Base-by-base conservation (phyloP, 148 eudicot genomes). In the Heliosperma pusillum region DNA sequence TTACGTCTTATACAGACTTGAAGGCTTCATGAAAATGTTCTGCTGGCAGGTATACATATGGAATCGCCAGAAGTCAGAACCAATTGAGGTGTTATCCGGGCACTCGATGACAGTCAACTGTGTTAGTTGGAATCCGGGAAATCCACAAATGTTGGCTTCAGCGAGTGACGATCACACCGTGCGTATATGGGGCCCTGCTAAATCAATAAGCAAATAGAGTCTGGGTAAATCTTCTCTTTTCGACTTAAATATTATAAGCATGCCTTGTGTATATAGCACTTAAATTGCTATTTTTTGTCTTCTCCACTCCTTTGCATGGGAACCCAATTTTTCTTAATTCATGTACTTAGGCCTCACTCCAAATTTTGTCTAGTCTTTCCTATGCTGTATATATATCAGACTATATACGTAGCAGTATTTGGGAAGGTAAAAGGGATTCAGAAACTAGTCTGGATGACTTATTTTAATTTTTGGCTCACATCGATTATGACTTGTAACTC, bases 121-220 rank as follows among this genome's bases (percentile, higher is more conserved):
- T n/a, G 98, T 94, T 55, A 94, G 96, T 84, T 94, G 98, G 98
- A 94, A 91, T 75, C 93, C 92, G 1, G 81, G 25, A 77, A 85
- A 83, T 84, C 93, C 89, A n/a, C 80, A 83, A 29, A 85, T 94
- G 92, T 75, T 94, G 81, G 98, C 98, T 76, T 94, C 98, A 27
- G 98, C 96, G 19, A 92, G 98, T 70, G 98, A 94, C 73, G 98
- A 94, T 83, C 88, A 88, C 25, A 94, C 97, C 4, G 86, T 94
- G 65, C 97, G 98, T 56, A 89, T 94, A 77, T 94, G 98, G 98
- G 97, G 97, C 33, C 85, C 93, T 30, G 64, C 78, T 40, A 71
- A 30, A 57, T 70, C 74, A 16, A 74, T 7, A 53, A 58, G 53
- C 79, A 76, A 58, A 65, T 60, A 52, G 55, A 44, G 36, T 30